These are phyloP conservation scores for Acanthamoeba healyi DNA, from an alignment of 208 protist genomes.

Conservation along the genomic window DNA sequence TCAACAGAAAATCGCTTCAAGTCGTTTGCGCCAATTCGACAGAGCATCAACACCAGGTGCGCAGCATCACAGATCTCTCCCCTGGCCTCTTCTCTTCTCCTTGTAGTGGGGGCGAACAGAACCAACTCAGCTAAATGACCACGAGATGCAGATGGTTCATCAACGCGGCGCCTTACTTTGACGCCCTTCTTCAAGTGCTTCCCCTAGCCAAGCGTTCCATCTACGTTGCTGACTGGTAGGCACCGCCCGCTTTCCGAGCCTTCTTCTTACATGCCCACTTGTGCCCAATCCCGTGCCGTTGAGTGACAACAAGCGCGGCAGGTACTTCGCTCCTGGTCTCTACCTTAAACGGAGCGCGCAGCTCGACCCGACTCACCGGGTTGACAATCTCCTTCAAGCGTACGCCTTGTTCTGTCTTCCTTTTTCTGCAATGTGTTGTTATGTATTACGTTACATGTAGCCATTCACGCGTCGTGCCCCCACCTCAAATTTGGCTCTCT, in stretches of 20 bases:
- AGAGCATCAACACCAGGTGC: neutral
- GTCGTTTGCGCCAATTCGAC: conserved; percentile 27
- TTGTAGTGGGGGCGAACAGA: too few relatives aligned
- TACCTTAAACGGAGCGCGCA: neutral
- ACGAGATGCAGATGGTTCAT: conserved; percentile 55
- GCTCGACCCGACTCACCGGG: neutral
- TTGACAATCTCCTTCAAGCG: conserved; percentile 2
- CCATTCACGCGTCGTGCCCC: too few relatives aligned
- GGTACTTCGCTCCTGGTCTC: conserved; percentile 18
- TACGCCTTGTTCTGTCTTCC: neutral
- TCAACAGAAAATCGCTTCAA: neutral
- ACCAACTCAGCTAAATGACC: too few relatives aligned
- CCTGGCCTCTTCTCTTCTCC: neutral
- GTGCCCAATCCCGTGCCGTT: too few relatives aligned
- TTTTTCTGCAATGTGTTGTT: too few relatives aligned
- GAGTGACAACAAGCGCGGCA: neutral
- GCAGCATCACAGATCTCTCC: neutral
- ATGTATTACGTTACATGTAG: too few relatives aligned
- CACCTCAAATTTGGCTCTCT: too few relatives aligned
- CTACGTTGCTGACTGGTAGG: conserved; percentile 38
- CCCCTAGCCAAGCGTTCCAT: neutral
- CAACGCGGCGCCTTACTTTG: conserved; percentile 26
- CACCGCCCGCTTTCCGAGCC: neutral
- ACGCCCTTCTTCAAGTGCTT: neutral
- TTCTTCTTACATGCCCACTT: neutral